Conservation (phyloP, 140 eudicot species). For the Flaveria floridana region DNA sequence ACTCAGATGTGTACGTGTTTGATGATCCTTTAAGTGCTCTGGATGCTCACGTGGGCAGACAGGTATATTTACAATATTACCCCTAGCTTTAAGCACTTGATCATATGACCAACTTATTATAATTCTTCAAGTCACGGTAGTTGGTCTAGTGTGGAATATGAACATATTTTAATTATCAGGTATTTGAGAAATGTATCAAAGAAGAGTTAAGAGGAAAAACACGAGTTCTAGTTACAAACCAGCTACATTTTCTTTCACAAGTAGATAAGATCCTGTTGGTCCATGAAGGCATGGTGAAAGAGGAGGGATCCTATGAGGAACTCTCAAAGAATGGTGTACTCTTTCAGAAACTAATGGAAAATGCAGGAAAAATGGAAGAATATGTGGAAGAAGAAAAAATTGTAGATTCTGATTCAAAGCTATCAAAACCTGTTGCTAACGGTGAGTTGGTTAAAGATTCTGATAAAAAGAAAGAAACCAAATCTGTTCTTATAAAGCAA, state of each 20-base stretch:
- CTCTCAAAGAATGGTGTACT: constrained; percentile 65
- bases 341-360: constrained; percentile 88
- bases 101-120: not conserved
- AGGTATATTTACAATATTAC: constrained; percentile 42
- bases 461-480: constrained; percentile 52
- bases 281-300: constrained; percentile 85
- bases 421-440: constrained; percentile 42
- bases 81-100: not conserved
- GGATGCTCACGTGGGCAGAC: constrained; percentile 92
- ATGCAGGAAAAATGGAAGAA: constrained; percentile 97
- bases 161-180: constrained; percentile 43
- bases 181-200: constrained; percentile 81
- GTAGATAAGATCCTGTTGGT: constrained; percentile 84
- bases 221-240: constrained; percentile 90
- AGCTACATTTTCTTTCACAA: constrained; percentile 92
- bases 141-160: not conserved
- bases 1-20: constrained; percentile 82
- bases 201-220: constrained; percentile 81
- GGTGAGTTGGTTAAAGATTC: constrained; percentile 48
- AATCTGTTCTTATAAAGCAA: constrained; percentile 82
- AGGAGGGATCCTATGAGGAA: constrained; percentile 89
- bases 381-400: constrained; percentile 56
- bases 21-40: constrained; percentile 99
- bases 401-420: constrained; percentile 36
- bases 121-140: not conserved